A percentile compares a stretch with the other conserved stretches of the same genome.
Conservation (phyloP, 768 basidiomycete genomes). For the Pleurotus platypus region DNA sequence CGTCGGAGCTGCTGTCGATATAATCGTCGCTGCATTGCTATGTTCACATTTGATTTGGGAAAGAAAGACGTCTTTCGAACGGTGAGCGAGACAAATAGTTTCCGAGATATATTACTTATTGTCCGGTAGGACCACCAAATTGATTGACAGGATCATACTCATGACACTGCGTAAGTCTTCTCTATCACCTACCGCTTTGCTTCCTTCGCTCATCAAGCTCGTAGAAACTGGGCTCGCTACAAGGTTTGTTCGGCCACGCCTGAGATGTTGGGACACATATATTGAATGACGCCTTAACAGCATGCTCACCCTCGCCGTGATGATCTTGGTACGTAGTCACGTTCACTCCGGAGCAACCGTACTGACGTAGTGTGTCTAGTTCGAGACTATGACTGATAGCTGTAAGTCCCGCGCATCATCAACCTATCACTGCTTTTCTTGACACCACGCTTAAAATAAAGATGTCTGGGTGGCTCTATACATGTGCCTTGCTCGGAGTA, state of each 20-base stretch:
- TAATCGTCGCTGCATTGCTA: conserved; percentile 1
- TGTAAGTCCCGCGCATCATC: neutral
- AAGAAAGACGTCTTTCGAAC: neutral
- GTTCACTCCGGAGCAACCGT: too few relatives aligned
- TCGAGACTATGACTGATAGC: neutral
- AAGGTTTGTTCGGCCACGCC: neutral
- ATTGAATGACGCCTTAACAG: neutral
- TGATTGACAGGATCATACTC: conserved; percentile 6
- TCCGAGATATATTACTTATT: neutral
- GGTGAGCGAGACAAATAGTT: neutral
- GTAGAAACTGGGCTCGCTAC: conserved; percentile 2
- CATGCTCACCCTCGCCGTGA: conserved; percentile 1
- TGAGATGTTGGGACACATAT: neutral
- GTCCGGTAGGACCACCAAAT: conserved; percentile 1
- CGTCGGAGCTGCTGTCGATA: conserved; percentile 7
- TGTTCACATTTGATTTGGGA: conserved; percentile 1
- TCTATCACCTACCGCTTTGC: neutral
- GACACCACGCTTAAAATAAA: neutral
- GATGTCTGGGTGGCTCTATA: conserved; percentile 8
- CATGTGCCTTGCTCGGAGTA: conserved; percentile 3
- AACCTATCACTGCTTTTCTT: neutral
- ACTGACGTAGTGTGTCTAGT: neutral
- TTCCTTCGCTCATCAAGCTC: too few relatives aligned
- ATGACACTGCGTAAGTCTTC: conserved; percentile 5
- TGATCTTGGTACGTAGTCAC: neutral